A percentile compares a stretch with the other conserved stretches of the same genome.
These are phyloP conservation scores for Apiospora koreana DNA, from an alignment of 2,329 filamentous ascomycete species.

Conservation along the genomic window DNA sequence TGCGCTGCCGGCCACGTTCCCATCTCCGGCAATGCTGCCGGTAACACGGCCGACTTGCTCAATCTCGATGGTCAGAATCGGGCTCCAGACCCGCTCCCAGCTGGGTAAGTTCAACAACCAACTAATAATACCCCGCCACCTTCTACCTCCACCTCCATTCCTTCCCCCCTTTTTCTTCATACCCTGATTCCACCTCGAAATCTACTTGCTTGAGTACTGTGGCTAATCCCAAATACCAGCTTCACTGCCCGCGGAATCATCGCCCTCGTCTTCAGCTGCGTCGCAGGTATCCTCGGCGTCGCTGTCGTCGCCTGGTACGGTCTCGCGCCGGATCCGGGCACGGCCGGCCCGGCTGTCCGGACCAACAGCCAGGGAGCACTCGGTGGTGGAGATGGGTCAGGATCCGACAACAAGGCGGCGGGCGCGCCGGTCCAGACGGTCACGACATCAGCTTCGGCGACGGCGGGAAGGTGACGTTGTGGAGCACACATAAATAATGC, in stretches of 20 bases:
- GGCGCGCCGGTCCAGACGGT: background rate
- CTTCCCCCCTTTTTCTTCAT: no score
- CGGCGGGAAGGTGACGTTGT: background rate
- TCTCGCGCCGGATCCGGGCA: background rate
- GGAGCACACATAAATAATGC: background rate
- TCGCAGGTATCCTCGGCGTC: conserved; percentile 70
- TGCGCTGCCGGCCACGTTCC: conserved; percentile 56
- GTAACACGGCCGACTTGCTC: conserved; percentile 63
- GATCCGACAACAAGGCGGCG: background rate
- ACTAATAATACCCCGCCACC: background rate
- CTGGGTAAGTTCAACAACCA: conserved; percentile 48
- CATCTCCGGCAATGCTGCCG: conserved; percentile 72
- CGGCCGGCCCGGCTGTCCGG: background rate
- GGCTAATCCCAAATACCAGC: conserved; percentile 26
- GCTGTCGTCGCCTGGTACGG: conserved; percentile 62
- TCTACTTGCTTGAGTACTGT: no score
- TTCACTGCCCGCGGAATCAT: conserved; percentile 73
- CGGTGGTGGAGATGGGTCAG: background rate
- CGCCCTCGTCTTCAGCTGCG: conserved; percentile 71
- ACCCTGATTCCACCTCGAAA: background rate
- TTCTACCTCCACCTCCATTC: no score
- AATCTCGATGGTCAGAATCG: conserved; percentile 64
- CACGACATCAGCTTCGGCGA: background rate
- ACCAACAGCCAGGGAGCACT: background rate
- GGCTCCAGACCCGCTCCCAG: conserved; percentile 57